A percentile compares a stretch with the other conserved stretches of the same genome.
phyloP scores from a whole-genome alignment of 1,139 yeast species.

The Diutina mesorugosa region DNA sequence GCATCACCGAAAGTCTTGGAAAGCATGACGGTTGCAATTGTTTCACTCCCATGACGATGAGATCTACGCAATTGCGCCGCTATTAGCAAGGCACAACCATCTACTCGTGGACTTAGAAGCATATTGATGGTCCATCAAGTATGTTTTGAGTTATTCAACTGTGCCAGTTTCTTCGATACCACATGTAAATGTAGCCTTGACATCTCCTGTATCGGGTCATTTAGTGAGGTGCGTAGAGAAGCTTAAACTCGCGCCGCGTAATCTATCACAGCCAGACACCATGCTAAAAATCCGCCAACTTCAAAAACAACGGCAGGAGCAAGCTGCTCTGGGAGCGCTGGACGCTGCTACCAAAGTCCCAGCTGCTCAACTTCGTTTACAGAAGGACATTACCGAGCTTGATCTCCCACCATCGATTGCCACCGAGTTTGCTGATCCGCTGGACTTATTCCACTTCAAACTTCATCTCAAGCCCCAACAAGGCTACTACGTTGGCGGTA shows the following conservation, averaged over 20 bases:
- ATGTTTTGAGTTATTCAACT: too few species aligned
- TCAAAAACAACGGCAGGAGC: constrained; percentile 44
- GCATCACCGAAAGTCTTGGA: too few species aligned
- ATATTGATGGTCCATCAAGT: too few species aligned
- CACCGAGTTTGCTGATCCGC: constrained; percentile 41
- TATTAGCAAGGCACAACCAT: too few species aligned
- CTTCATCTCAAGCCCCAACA: constrained; percentile 60
- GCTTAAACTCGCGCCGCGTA: neutral
- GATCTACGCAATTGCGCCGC: too few species aligned
- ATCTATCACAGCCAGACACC: neutral
- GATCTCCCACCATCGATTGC: constrained; percentile 55
- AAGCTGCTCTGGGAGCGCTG: constrained; percentile 10
- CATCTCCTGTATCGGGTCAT: too few species aligned
- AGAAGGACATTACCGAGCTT: constrained; percentile 56
- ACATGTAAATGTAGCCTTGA: too few species aligned
- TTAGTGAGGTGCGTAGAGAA: too few species aligned
- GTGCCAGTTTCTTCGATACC: too few species aligned
- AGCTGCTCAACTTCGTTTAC: constrained; percentile 42
- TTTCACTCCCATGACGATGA: too few species aligned
- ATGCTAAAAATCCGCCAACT: constrained; percentile 45
- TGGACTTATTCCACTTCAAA: constrained; percentile 47
- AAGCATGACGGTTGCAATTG: too few species aligned
- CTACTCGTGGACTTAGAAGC: too few species aligned
- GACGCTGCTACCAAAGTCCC: constrained; percentile 14
- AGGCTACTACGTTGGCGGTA: constrained; percentile 66